Percentiles rank a stretch among this genome's conserved stretches.
phyloP scores from a whole-genome alignment of 1,139 yeast species.

The Barnettozyma hawaiiensis region DNA sequence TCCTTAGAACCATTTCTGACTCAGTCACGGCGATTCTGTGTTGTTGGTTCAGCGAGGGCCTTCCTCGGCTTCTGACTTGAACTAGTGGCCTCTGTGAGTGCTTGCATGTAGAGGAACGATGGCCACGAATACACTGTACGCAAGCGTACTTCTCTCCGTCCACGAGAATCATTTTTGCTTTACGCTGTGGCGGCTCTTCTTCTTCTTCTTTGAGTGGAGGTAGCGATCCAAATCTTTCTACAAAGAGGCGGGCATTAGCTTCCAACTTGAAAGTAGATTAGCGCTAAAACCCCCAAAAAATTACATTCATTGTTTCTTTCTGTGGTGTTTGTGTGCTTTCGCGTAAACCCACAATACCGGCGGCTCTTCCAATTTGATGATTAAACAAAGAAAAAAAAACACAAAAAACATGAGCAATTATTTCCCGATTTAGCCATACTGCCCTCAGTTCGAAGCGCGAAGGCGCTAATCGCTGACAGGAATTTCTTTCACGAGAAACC shows the following conservation, averaged over 20 bases:
- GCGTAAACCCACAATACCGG: not conserved
- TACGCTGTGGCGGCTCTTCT: no score
- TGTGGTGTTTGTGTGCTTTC: not conserved
- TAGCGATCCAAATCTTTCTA: not conserved
- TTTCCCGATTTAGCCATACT: conserved; percentile 5
- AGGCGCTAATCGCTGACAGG: not conserved
- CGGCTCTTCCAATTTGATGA: not conserved
- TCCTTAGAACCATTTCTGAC: conserved; percentile 16
- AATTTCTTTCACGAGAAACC: no score
- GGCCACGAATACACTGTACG: conserved; percentile 88
- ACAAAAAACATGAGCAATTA: conserved; percentile 15
- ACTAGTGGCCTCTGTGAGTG: conserved; percentile 61
- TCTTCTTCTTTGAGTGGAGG: no score
- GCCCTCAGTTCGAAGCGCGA: conserved; percentile 2
- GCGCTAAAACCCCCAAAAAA: not conserved
- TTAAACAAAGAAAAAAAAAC: no score
- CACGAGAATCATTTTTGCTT: conserved; percentile 64
- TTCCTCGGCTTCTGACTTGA: conserved; percentile 50
- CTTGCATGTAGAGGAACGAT: conserved; percentile 81
- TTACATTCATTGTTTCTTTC: not conserved
- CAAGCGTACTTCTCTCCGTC: conserved; percentile 88
- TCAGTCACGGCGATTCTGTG: conserved; percentile 45
- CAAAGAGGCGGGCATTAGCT: not conserved
- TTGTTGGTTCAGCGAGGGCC: conserved; percentile 46
- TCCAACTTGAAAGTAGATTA: not conserved